These are phyloP conservation scores for Coccomyxa sp. DNA, from an alignment of 139 green algal species.

Conservation along the genomic window DNA sequence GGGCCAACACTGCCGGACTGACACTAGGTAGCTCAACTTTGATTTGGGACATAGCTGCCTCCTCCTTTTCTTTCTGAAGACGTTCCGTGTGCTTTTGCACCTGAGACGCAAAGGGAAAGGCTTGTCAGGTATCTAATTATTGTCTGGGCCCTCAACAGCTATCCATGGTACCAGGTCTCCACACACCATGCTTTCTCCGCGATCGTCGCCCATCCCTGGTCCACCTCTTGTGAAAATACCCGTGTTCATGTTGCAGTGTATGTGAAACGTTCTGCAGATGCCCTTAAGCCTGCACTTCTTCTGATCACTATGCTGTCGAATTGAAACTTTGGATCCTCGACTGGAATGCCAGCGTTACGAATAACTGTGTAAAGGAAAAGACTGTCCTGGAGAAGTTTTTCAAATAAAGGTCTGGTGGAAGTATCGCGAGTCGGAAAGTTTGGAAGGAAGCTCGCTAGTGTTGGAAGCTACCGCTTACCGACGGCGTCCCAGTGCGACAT, in stretches of 20 bases:
- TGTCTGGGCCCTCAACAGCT: background rate
- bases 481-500: too few species aligned
- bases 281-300: too few species aligned
- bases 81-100: constrained; percentile 61
- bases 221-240: constrained; percentile 40
- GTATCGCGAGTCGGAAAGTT: too few species aligned
- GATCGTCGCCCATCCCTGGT: constrained; percentile 26
- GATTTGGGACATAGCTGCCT: constrained; percentile 55
- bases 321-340: too few species aligned
- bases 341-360: too few species aligned
- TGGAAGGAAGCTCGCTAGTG: too few species aligned
- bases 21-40: constrained; percentile 56
- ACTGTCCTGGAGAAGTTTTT: too few species aligned
- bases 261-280: too few species aligned
- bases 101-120: constrained; percentile 8
- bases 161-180: background rate
- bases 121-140: background rate
- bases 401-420: too few species aligned
- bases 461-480: too few species aligned
- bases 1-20: constrained; percentile 44
- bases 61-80: constrained; percentile 71
- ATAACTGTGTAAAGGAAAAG: too few species aligned
- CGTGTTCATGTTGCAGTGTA: background rate
- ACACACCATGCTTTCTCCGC: constrained; percentile 42
- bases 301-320: too few species aligned